These are phyloP conservation scores for Fraxinus sp. DNA, from an alignment of 305 asterid genomes.

Conservation along the genomic window DNA sequence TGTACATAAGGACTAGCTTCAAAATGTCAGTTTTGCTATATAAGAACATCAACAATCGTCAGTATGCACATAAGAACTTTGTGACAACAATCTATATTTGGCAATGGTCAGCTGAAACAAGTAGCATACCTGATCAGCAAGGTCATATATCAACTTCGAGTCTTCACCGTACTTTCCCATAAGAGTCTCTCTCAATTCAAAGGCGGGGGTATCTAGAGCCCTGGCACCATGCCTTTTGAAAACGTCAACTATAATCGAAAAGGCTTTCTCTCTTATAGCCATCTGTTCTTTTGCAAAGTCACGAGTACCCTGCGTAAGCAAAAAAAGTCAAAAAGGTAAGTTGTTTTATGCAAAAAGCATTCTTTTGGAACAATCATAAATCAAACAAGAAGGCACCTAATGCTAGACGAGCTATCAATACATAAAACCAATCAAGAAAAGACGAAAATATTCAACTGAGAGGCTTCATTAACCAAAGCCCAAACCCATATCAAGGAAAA, in stretches of 20 bases:
- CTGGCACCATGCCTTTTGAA: slow-evolving; percentile 85
- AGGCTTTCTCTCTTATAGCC: slow-evolving; percentile 72
- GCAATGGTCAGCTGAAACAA: slow-evolving; percentile 18
- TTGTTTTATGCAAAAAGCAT: not conserved
- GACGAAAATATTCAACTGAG: not conserved
- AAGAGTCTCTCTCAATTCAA: slow-evolving; percentile 92
- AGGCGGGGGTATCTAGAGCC: slow-evolving; percentile 85
- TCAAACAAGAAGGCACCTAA: slow-evolving; percentile 6
- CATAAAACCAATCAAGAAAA: slow-evolving; percentile 11
- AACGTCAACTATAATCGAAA: slow-evolving; percentile 58
- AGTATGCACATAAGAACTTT: not conserved
- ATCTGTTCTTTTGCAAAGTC: slow-evolving; percentile 93
- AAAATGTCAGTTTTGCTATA: not conserved
- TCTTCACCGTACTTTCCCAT: slow-evolving; percentile 97
- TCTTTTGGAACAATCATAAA: slow-evolving; percentile 1
- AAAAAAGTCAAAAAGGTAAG: slow-evolving; percentile 13
- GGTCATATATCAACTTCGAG: slow-evolving; percentile 88
- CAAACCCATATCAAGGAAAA: not conserved
- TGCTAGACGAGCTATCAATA: not conserved
- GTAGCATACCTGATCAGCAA: slow-evolving; percentile 79
- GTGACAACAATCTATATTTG: slow-evolving; percentile 12
- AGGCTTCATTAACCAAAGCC: slow-evolving; percentile 4
- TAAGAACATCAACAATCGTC: slow-evolving; percentile 24
- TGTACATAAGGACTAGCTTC: not conserved
- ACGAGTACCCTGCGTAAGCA: slow-evolving; percentile 66